Base-by-base conservation (phyloP, 768 basidiomycete species). In the Lactarius indigo region DNA sequence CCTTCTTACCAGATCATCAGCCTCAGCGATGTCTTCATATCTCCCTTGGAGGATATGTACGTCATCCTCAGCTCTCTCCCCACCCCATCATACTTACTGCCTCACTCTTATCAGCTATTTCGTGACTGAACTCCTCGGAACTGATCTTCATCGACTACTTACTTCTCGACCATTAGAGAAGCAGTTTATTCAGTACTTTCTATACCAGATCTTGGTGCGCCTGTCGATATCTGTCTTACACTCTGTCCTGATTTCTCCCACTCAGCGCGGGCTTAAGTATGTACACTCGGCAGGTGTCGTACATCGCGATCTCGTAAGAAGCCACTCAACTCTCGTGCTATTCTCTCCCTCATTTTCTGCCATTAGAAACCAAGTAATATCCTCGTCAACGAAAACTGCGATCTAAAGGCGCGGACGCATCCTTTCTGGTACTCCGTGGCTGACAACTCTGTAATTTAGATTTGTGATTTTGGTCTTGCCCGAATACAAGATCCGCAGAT, bases 401-500 rank as follows among this genome's bases (percentile, higher is more conserved):
- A 99, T 78, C 85, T 99, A 72, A 97, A 96, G 86, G 94, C 92
- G 54, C 35, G 80, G 68, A 30, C 31, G 9, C 64, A 52, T n/a
- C 18, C 31, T 35, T 31, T 26, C 64, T 59, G 57, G 71, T 65
- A 57, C 64, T 61, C 50, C n/a, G 17, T 30, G 65, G 54, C 33
- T 66, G 67, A 57, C 67, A 47, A 31, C 28, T 2, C 50, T 28
- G 26, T 59, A 50, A 37, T 44, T 42, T 67, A 95, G 94, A 98
- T 98, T 74, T 99, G 97, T 75, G 97, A 99, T 78, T 99, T 99
- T 77, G 97, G 97, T 66, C 84, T 99, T 47, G 97, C 97, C 41
- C 92, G 97, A 61, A 96, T 99, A 70, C 97, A 98, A 78, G 97
- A 99, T 76, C 96, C 96, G 5, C 97, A 99, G 76, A 99, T 99